Base-by-base conservation (phyloP, 768 basidiomycete species). In the Cubamyces sp. region DNA sequence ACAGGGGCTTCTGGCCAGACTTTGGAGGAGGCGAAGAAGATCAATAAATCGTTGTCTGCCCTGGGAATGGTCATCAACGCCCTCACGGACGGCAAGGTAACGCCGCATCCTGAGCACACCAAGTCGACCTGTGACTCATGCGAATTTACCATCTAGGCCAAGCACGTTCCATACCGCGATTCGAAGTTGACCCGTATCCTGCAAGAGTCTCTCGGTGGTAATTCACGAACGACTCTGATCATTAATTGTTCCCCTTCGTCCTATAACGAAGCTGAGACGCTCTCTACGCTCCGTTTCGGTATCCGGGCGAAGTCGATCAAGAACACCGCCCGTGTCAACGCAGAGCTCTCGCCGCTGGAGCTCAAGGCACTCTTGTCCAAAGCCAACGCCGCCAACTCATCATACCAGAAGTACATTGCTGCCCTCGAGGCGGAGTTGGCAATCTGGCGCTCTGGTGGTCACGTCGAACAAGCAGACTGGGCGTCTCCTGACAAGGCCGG, bases 281-380 rank as follows among this genome's bases (percentile, higher is more conserved):
- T 99, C 37, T 91, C 90, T 3, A 99, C 97, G 3, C 85, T 99
- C n/a, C 90, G 97, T 25, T 99, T 99, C 74, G 97, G 97, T 81
- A 98, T 98, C 74, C 93, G 97, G 66, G 96, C 97, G n/a, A 99
- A 99, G 77, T 92, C 93, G n/a, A 99, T 99, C 86, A 98, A 98
- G 92, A 99, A 99, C 77, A 93, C 92, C 63, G 97, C 97, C 63
- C 91, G 97, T 48, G 93, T 99, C 78, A 99, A 99, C 75, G 94
- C 95, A 55, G 97, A 99, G 75, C 84, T 99, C 54, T 93, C 96
- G 2, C 96, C 97, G 2, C 81, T 95, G 51, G 97, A 99, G 71
- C 90, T 99, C 78, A 99, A 98, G 74, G 87, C 86, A 12, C 81
- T 97, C 39, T 81, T 99, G 64, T 86, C 87, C 70, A 97, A 96